These are phyloP conservation scores for Thielaviopsis punctulata DNA, from an alignment of 2,329 filamentous ascomycete genomes.

Conservation along the genomic window DNA sequence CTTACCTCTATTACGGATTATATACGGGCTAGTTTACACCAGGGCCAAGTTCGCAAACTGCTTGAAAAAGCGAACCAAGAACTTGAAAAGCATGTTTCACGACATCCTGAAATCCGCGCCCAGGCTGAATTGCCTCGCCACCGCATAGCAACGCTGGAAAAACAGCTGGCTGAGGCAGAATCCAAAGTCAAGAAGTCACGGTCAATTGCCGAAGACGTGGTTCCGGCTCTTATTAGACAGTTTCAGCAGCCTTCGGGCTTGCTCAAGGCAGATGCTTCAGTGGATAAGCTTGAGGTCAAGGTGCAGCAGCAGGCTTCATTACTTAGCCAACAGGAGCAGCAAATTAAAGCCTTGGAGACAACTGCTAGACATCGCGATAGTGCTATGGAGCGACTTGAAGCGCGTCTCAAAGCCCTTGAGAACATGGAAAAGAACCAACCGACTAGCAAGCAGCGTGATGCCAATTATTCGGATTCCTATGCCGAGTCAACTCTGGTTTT, in stretches of 20 bases:
- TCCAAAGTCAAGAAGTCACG: not conserved
- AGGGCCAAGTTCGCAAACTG: not conserved
- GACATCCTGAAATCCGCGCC: slow-evolving; percentile 1
- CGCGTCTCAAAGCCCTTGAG: not conserved
- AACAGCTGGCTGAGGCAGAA: not conserved
- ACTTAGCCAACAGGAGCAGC: not conserved
- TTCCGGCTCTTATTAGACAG: not conserved
- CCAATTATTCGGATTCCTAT: not conserved
- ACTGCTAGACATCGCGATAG: not conserved
- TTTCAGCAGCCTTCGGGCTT: not conserved
- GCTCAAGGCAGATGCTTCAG: not conserved
- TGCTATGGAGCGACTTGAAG: not conserved
- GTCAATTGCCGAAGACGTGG: not conserved
- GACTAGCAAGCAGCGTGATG: not conserved
- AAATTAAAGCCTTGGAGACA: not conserved
- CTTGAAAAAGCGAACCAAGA: not conserved
- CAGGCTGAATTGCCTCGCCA: slow-evolving; percentile 1
- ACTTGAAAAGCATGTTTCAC: slow-evolving; percentile 2
- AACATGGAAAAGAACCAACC: not conserved
- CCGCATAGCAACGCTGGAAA: not conserved
- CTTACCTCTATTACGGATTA: not conserved
- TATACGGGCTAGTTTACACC: not conserved
- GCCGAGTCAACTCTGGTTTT: not conserved
- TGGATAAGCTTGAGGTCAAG: not conserved
- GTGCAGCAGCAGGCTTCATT: not conserved